A percentile compares a stretch with the other conserved stretches of the same genome.
Conservation (phyloP, 495 filamentous ascomycete genomes). For the Thozetella sp. region DNA sequence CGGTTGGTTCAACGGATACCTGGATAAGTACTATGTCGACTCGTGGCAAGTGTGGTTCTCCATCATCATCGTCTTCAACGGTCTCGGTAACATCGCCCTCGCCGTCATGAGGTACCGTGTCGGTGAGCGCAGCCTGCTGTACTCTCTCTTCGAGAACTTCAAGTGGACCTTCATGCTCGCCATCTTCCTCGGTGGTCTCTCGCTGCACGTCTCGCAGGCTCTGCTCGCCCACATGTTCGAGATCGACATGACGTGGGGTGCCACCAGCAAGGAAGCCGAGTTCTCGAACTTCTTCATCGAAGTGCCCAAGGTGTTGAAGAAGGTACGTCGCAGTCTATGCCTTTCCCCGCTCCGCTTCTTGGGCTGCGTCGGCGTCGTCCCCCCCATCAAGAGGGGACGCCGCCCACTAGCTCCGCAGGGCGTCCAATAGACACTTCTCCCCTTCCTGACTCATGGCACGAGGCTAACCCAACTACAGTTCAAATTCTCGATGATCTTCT, state of each 20-base stretch:
- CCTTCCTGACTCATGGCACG: not conserved
- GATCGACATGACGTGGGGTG: conserved; percentile 73
- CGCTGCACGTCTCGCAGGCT: conserved; percentile 68
- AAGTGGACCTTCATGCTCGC: conserved; percentile 72
- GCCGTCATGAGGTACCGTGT: conserved; percentile 71
- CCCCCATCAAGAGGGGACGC: not conserved
- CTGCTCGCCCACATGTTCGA: conserved; percentile 72
- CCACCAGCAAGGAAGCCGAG: conserved; percentile 72
- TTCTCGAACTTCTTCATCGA: conserved; percentile 82
- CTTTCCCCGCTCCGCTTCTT: not conserved
- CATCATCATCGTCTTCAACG: conserved; percentile 73
- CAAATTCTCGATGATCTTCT: conserved; percentile 75
- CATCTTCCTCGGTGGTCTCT: conserved; percentile 72
- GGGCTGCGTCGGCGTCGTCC: not conserved
- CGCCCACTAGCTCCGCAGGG: no score
- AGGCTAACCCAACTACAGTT: conserved; percentile 40
- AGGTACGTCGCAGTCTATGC: conserved; percentile 24
- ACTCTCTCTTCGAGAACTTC: conserved; percentile 66
- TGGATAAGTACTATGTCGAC: conserved; percentile 77
- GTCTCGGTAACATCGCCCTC: conserved; percentile 64
- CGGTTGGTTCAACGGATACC: conserved; percentile 72
- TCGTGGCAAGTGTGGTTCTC: conserved; percentile 79
- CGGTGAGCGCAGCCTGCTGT: conserved; percentile 55
- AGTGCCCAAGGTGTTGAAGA: conserved; percentile 73
- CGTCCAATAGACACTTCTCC: no score